A percentile compares a stretch with the other conserved stretches of the same genome.
phyloP scores from a whole-genome alignment of 176 grass and related monocot genomes.

The Musa troglodytarum region DNA sequence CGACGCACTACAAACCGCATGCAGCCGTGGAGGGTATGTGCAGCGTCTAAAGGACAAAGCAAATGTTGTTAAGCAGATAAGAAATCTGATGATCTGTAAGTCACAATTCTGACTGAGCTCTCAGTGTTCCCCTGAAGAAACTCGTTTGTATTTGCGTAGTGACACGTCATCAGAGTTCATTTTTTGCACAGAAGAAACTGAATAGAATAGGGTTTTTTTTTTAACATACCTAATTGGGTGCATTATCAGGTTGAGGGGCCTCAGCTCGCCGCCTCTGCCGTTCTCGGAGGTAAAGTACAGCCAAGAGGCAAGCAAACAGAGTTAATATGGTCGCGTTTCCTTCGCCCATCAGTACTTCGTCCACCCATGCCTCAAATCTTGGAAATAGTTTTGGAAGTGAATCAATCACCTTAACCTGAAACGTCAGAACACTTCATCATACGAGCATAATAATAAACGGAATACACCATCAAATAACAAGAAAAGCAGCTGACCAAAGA shows the following conservation, averaged over 20 bases:
- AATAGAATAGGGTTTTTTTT: too few species aligned
- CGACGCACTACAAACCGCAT: too few species aligned
- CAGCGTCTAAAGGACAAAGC: too few species aligned
- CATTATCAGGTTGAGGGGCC: slow-evolving; percentile 37
- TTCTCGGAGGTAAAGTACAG: slow-evolving; percentile 87
- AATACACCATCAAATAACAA: background rate
- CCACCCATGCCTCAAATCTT: slow-evolving; percentile 79
- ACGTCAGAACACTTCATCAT: background rate
- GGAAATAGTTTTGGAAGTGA: slow-evolving; percentile 76
- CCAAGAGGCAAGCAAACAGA: slow-evolving; percentile 81
- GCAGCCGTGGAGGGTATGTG: too few species aligned
- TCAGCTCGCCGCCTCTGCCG: slow-evolving; percentile 71
- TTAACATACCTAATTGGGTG: background rate
- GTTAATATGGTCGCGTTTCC: slow-evolving; percentile 89
- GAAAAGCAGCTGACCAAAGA: background rate
- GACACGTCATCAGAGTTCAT: too few species aligned
- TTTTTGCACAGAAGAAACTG: too few species aligned
- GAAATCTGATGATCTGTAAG: too few species aligned
- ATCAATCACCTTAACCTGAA: slow-evolving; percentile 86
- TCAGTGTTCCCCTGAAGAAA: too few species aligned
- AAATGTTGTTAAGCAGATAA: too few species aligned
- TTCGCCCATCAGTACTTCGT: slow-evolving; percentile 91
- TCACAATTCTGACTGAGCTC: too few species aligned
- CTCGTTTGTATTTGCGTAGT: too few species aligned
- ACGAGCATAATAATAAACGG: background rate